Base-by-base conservation (phyloP, 306 rosid species). In the Macrotyloma uniflorum region DNA sequence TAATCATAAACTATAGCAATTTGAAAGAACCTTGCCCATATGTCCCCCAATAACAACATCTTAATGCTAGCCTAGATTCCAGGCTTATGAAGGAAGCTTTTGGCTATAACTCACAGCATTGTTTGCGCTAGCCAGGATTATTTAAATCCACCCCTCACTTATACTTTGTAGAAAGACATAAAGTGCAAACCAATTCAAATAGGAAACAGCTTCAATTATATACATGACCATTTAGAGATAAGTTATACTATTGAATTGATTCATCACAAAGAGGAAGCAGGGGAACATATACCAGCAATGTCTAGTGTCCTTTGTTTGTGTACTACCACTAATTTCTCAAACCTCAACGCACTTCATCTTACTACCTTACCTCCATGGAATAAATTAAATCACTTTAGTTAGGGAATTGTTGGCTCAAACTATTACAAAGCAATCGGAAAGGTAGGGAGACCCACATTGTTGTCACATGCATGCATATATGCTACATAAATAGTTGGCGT, bases 381-480 rank as follows among this genome's bases (percentile, higher is more conserved):
- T 58, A 78, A 81, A 81, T 78, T 49, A 81, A 84, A 57, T 43
- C 76, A 81, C 54, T 2, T 36, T 16, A 46, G 55, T 72, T 65
- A 53, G 6, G 30, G 6, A 70, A 70, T 70, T 83, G 84, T 75
- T 74, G 85, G 70, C 78, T 32, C 23, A 74, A 79, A 70, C 43
- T 49, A 53, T 40, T 70, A 61, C 84, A 81, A 30, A 20, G 2
- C 22, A 36, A 77, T 83, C 85, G 54, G 66, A 69, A 72, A 76
- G 36, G 15, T 74, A 74, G 80, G 84, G 78, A 72, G 75, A 49
- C 79, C 85, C 86, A 83, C 82, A 78, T 74, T 83, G 28, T 18
- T 66, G 57, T 83, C 90, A 85, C 93, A 85, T 87, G 89, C 90
- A 85, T 85, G 89, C 73, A 76, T 70, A 55, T 67, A 49, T 14